Percentiles rank a stretch among this genome's conserved stretches.
These are phyloP conservation scores for Jacaranda copaia DNA, from an alignment of 257 asterid species.

Conservation along the genomic window DNA sequence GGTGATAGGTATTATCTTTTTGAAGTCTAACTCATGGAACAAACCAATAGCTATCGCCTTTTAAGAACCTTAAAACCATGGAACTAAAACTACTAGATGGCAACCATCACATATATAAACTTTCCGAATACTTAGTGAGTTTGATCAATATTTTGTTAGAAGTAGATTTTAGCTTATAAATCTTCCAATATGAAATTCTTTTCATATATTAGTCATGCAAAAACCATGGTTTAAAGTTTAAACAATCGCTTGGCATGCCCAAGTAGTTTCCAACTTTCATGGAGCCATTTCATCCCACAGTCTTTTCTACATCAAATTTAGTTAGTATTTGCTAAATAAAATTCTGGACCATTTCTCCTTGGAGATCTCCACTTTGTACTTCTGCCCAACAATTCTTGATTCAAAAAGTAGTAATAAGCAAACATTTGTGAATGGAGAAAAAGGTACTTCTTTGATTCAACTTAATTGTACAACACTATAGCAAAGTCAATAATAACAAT, in stretches of 20 bases:
- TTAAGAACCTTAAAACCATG: too few species aligned
- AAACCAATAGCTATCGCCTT: too few species aligned
- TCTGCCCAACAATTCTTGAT: too few species aligned
- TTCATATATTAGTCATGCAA: background rate
- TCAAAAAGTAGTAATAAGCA: background rate
- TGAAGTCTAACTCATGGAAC: too few species aligned
- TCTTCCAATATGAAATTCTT: background rate
- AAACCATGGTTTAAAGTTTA: conserved; percentile 1
- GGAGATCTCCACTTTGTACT: too few species aligned
- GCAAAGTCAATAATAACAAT: background rate
- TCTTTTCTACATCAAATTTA: background rate
- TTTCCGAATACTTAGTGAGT: too few species aligned
- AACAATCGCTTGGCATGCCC: background rate
- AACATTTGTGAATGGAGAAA: background rate
- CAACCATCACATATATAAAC: too few species aligned
- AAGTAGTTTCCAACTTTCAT: background rate
- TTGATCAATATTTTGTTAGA: too few species aligned
- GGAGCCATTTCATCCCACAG: conserved; percentile 21
- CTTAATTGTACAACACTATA: conserved; percentile 41
- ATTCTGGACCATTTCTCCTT: too few species aligned
- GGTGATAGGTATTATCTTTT: too few species aligned
- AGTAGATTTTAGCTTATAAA: background rate
- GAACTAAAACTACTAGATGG: too few species aligned
- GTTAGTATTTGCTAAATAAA: too few species aligned
- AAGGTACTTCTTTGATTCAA: conserved; percentile 16